These are phyloP conservation scores for Epicoccum nigrum DNA, from an alignment of 2,329 filamentous ascomycete genomes.

Conservation along the genomic window DNA sequence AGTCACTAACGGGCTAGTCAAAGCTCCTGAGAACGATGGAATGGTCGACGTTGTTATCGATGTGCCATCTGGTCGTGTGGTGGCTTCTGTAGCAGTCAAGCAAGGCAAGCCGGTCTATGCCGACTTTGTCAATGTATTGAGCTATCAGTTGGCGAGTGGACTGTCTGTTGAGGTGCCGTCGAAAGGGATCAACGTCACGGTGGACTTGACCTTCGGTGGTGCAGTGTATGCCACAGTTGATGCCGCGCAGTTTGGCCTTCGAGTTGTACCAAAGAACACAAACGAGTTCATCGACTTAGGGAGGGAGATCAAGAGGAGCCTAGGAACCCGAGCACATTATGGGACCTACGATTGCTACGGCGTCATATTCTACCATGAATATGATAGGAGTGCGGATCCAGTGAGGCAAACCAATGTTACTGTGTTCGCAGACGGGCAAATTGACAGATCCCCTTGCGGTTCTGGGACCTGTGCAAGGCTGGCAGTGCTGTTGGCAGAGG, in stretches of 20 bases:
- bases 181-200: background rate
- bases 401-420: slow-evolving; percentile 16
- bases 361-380: slow-evolving; percentile 16
- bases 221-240: slow-evolving; percentile 13
- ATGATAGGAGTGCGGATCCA: background rate
- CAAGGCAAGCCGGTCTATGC: slow-evolving; percentile 13
- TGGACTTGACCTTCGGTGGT: slow-evolving; percentile 8
- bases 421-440: slow-evolving; percentile 17
- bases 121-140: slow-evolving; percentile 17
- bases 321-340: slow-evolving; percentile 8
- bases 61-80: slow-evolving; percentile 18
- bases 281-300: slow-evolving; percentile 5
- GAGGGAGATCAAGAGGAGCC: slow-evolving; percentile 12
- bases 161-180: slow-evolving; percentile 2
- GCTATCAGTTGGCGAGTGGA: slow-evolving; percentile 5
- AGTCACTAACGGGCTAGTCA: slow-evolving; percentile 3
- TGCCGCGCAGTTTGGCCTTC: slow-evolving; percentile 12
- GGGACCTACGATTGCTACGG: slow-evolving; percentile 15
- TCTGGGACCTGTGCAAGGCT: slow-evolving; percentile 20
- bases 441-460: slow-evolving; percentile 19
- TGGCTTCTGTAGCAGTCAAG: background rate
- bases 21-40: slow-evolving; percentile 1
- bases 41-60: slow-evolving; percentile 15
- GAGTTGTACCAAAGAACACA: slow-evolving; percentile 2
- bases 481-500: slow-evolving; percentile 14